Evolutionary conservation across 2,329 filamentous ascomycete genomes (phyloP), one percentile per base, ranked within the genome.

Genomic region (Hypoxylon sp.): DNA sequence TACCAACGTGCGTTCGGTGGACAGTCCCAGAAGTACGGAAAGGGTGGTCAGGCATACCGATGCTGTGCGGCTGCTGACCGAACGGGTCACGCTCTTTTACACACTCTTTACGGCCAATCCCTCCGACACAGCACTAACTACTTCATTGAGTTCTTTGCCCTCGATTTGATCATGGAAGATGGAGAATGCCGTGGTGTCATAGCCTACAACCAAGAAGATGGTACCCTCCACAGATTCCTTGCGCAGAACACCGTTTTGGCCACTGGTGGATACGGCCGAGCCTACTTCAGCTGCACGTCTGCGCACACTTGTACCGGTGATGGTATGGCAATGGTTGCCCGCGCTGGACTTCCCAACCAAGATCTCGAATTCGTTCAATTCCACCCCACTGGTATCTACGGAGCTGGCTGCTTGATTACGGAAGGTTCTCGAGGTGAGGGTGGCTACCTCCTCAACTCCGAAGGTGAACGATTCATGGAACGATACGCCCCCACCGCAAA

Each of bases 321-420:
- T 80, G 96, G 96, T 81, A 98, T 97, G 93, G 96, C 96, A 75
- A 98, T 99, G 96, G 95, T 98, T 78, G 93, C 95, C 75, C 94
- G 96, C 85, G 96, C 96, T 70, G 96, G 96, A 81, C 91, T 99
- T 44, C 95, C 96, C 77, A 97, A 97, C 88, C 96, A 99, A 86
- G 96, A 99, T 91, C 88, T 98, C 72, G 96, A 99, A 82, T 99
- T 99, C 83, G 96, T 99, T 71, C 95, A 99, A 85, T 99, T 99
- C 89, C 95, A 99, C 83, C 95, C 95, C 62, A 98, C 95, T 74
- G 95, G 95, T 89, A 98, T 99, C 84, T 99, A 99, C 82, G 96
- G 96, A 78, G 96, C 95, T 77, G 95, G 95, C 74, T 97, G 95
- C 84, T 86, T 99, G 87, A 99, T 99, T 79, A 98, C 96, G 11